A percentile compares a stretch with the other conserved stretches of the same genome.
Conservation (phyloP, 768 basidiomycete genomes). For the Rhizopogon rudus region DNA sequence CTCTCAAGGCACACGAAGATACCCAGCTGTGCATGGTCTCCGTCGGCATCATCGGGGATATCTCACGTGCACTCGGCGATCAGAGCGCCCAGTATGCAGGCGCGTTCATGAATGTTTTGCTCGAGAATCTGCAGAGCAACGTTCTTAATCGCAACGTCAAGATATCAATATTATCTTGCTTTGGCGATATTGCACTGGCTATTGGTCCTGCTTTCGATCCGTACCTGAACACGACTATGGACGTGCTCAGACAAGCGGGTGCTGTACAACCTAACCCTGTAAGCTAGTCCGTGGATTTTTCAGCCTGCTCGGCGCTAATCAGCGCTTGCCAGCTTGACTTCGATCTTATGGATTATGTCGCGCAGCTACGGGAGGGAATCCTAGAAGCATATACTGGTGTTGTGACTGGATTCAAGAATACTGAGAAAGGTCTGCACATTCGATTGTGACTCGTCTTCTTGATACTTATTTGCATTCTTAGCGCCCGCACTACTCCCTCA, state of each 20-base stretch:
- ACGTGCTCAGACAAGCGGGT: conserved; percentile 87
- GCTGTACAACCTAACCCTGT: conserved; percentile 84
- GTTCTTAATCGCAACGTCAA: conserved; percentile 92
- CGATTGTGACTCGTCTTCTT: not conserved
- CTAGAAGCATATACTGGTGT: conserved; percentile 96
- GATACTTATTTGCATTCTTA: conserved; percentile 2
- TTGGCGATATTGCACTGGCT: conserved; percentile 94
- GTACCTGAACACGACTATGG: conserved; percentile 87
- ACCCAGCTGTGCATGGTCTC: conserved; percentile 94
- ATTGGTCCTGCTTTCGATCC: conserved; percentile 84
- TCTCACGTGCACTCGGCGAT: conserved; percentile 91
- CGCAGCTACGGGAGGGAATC: conserved; percentile 87
- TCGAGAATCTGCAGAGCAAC: conserved; percentile 88
- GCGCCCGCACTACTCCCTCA: conserved; percentile 53
- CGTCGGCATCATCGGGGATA: conserved; percentile 92
- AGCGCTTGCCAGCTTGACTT: conserved; percentile 60
- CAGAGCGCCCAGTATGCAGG: conserved; percentile 78
- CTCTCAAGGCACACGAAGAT: conserved; percentile 90
- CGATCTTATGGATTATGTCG: conserved; percentile 90
- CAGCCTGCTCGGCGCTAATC: not conserved
- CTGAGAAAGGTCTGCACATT: conserved; percentile 54
- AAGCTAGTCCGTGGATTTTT: conserved; percentile 21
- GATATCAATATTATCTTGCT: conserved; percentile 92
- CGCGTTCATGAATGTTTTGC: conserved; percentile 86
- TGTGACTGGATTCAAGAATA: conserved; percentile 84